A percentile compares a stretch with the other conserved stretches of the same genome.
These are phyloP conservation scores for Naegleria gruberi DNA, from an alignment of 208 protist species.

Conservation along the genomic window DNA sequence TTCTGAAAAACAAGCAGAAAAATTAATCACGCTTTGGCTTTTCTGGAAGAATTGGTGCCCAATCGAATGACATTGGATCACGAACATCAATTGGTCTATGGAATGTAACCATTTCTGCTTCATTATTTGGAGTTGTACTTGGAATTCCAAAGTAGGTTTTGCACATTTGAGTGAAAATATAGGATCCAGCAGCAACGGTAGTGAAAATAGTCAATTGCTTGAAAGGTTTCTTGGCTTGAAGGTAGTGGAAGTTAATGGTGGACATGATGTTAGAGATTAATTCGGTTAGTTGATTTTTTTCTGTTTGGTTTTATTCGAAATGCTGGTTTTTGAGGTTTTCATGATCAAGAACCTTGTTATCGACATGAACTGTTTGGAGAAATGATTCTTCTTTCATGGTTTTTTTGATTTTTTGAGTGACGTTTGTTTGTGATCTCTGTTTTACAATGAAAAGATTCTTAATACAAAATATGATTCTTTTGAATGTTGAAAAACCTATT, in stretches of 20 bases:
- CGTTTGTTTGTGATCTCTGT: too few relatives aligned
- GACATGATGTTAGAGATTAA: not conserved
- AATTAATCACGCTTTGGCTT: not conserved
- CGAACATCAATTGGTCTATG: not conserved
- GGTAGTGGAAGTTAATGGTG: not conserved
- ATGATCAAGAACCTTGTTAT: too few relatives aligned
- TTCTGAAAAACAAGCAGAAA: too few relatives aligned
- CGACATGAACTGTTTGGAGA: too few relatives aligned
- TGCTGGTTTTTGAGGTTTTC: too few relatives aligned
- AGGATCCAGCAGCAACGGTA: not conserved
- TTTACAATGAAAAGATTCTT: too few relatives aligned
- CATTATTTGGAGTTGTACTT: not conserved
- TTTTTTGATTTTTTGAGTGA: too few relatives aligned
- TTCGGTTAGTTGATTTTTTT: too few relatives aligned
- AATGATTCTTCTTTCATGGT: too few relatives aligned
- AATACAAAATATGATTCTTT: too few relatives aligned
- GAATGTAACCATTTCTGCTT: not conserved
- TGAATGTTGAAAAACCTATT: too few relatives aligned
- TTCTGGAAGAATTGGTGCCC: not conserved
- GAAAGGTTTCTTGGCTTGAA: not conserved
- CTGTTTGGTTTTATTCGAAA: too few relatives aligned
- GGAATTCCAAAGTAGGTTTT: not conserved
- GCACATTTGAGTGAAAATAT: not conserved
- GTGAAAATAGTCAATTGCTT: not conserved
- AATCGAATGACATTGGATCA: not conserved